These are phyloP conservation scores for Agrocybe praecox DNA, from an alignment of 768 basidiomycete genomes.

Conservation along the genomic window DNA sequence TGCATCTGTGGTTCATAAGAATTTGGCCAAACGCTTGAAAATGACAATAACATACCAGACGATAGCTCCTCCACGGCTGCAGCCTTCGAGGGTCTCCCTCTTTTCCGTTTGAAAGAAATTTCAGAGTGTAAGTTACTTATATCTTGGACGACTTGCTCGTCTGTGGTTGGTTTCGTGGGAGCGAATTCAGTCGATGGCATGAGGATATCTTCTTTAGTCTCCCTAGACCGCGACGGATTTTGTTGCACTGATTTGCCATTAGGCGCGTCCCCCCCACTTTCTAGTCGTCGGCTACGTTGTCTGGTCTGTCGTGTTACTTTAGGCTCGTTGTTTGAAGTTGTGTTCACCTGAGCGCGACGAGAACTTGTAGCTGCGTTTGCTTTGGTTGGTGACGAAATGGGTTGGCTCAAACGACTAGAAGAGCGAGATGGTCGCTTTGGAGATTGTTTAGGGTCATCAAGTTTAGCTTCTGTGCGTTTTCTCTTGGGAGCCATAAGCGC, in stretches of 20 bases:
- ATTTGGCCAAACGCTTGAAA: no score
- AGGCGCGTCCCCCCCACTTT: neutral
- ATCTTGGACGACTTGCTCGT: neutral
- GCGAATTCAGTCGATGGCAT: neutral
- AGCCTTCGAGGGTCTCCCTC: neutral
- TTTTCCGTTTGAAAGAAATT: neutral
- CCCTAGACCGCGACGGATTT: neutral
- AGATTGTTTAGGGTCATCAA: neutral
- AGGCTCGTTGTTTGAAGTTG: neutral
- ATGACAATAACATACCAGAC: no score
- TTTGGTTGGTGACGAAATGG: neutral
- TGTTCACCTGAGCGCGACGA: neutral
- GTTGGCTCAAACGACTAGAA: neutral
- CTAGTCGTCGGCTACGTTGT: neutral
- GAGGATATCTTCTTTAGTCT: neutral
- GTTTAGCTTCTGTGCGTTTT: slow-evolving; percentile 25
- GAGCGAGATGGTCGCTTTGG: neutral
- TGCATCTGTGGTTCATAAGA: no score
- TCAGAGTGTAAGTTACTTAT: neutral
- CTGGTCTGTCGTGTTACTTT: no score
- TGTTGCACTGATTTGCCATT: neutral
- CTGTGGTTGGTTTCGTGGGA: neutral
- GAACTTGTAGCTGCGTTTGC: neutral
- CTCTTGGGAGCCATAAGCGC: slow-evolving; percentile 49
- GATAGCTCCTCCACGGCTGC: no score